Percentiles rank a stretch among this genome's conserved stretches.
phyloP scores from a whole-genome alignment of 192 early-diverging fungal genomes.

The Backusella psychrophila region DNA sequence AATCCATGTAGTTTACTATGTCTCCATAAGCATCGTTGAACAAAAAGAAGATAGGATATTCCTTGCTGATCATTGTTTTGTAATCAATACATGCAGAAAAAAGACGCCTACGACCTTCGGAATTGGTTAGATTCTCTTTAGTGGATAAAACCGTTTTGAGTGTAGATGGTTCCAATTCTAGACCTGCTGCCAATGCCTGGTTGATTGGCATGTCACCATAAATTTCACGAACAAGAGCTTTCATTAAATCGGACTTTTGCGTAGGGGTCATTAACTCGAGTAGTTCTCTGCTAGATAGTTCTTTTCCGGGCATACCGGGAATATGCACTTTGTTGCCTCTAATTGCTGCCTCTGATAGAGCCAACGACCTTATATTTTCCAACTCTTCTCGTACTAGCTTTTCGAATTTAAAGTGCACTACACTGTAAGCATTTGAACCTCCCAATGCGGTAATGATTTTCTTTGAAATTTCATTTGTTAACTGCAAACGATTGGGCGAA shows the following conservation, averaged over 20 bases:
- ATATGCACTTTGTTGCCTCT: background rate
- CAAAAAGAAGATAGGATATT: constrained; percentile 19
- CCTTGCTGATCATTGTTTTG: background rate
- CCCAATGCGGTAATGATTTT: constrained; percentile 16
- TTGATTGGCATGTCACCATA: constrained; percentile 29
- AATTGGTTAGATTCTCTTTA: background rate
- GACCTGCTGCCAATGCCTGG: constrained; percentile 16
- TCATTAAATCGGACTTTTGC: background rate
- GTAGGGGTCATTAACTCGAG: constrained; percentile 6
- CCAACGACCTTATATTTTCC: constrained; percentile 1
- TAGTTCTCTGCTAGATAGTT: background rate
- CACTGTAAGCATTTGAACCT: constrained; percentile 11
- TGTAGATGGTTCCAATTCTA: constrained; percentile 4
- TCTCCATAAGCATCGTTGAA: constrained; percentile 11
- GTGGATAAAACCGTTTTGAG: background rate
- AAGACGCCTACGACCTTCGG: background rate
- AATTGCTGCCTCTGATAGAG: constrained; percentile 4
- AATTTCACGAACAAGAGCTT: constrained; percentile 13
- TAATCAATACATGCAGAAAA: constrained; percentile 22
- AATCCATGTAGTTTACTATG: background rate
- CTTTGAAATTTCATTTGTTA: constrained; percentile 4
- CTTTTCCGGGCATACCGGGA: background rate
- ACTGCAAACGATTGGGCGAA: constrained; percentile 5
- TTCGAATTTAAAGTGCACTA: constrained; percentile 14
- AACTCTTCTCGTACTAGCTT: constrained; percentile 8